Evolutionary conservation across 1,284 basidiomycete species (phyloP), one percentile per base, ranked within the genome.

Genomic region (Irpex lacteus): DNA sequence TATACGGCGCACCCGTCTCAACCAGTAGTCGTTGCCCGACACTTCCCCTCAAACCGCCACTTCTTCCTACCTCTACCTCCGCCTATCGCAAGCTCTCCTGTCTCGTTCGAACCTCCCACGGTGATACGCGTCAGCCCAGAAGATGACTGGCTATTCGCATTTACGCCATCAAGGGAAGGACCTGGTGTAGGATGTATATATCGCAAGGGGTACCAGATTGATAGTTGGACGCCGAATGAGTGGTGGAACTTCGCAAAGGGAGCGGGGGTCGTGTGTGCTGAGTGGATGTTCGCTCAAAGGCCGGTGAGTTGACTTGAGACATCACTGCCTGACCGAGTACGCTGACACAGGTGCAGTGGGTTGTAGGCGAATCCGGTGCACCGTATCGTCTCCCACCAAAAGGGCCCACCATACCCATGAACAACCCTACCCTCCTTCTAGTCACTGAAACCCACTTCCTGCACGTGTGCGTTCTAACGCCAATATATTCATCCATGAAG

Each of bases 61-160:
- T 91, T 91, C 68, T 68, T 76, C 1, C 69, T 92, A 6, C 81
- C 80, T 0, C 82, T 85, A 4, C 86, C 88, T 0, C 67, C 78
- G 13, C 80, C 79, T 8, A 75, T 90, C 49, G 65, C 77, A 13
- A 72, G 76, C 19, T 76, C 82, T 0, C 77, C 84, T 4, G 65
- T 73, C 5, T 77, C 80, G 0, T 92, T 86, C 71, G 81, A 81
- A 15, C 84, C 91, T 7, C 87, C 91, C 0, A 83, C 82, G 2
- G 73, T 88, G 15, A 84, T 93, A 60, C 81, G 83, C 6, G 79
- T 85, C 26, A 84, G 85, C 9, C 81, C 87, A 1, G 76, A 78
- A 32, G 85, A 87, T 62, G 78, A 82, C 54, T 88, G 84, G 83
- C 71, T 93, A 2, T 92, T 91, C 71, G 90, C 90, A 1, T 92